Base-by-base conservation (phyloP, 306 rosid species). In the Corylus heterophylla region DNA sequence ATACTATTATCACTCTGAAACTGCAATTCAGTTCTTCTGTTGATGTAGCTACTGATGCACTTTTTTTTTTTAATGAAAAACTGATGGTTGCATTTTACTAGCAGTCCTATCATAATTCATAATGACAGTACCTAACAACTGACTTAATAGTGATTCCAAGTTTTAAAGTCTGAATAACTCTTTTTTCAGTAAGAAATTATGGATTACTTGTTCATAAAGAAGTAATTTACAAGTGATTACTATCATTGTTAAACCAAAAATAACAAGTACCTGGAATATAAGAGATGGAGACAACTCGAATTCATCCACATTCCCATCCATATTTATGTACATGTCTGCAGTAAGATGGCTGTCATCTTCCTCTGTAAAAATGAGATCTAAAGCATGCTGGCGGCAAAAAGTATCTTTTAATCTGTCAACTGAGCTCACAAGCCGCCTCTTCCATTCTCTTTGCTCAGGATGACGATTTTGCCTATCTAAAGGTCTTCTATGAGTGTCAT, bases 401-500 rank as follows among this genome's bases (percentile, higher is more conserved):
- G 94, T 88, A 77, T 96, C 93, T 84, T 96, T 96, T 85, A 96
- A 87, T 78, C 93, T 89, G 81, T 96, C 99, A 66, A 91, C 93
- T 5, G 98, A 90, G 86, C 91, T 78, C 59, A 62, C 96, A 58
- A 96, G 97, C 75, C 98, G 89, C 82, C 90, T 93, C 88, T 85
- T 93, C 99, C 99, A 96, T 82, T 93, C 99, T 85, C 99, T 89
- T 85, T 93, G 99, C 86, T 93, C 99, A 78, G 98, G 98, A 84
- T 96, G 97, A 64, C 98, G 99, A 74, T 93, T 93, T 83, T 92
- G 98, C 88, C 94, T 91, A 68, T 96, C 98, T 29, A 89, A 84
- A 76, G 84, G 75, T 85, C 90, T 84, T 83, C 92, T 91, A 58
- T 94, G 93, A 66, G 78, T 84, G 78, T 93, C 98, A 72, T 90